A percentile compares a stretch with the other conserved stretches of the same genome.
Evolutionary conservation across 192 early-diverging fungal species (phyloP).

Genomic region (Dimargaris verticillata): DNA sequence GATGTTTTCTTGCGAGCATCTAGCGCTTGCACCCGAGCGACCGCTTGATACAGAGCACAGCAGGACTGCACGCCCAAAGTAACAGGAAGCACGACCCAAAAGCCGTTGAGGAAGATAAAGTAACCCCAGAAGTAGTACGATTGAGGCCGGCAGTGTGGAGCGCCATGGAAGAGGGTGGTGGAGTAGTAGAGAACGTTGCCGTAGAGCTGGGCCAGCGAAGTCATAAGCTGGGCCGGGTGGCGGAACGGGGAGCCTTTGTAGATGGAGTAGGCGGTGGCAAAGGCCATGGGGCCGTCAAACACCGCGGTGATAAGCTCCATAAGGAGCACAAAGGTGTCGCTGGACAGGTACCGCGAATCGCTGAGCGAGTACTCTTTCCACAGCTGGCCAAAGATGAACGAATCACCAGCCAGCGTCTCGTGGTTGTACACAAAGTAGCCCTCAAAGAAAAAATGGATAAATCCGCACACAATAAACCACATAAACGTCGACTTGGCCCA

Average conservation of each 20-base stretch:
- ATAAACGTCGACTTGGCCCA: conserved; percentile 38
- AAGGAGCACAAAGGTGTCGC: conserved; percentile 63
- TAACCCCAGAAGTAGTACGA: conserved; percentile 82
- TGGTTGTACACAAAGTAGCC: conserved; percentile 69
- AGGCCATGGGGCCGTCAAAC: conserved; percentile 41
- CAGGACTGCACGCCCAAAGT: conserved; percentile 29
- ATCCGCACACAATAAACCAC: conserved; percentile 72
- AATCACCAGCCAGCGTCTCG: conserved; percentile 44
- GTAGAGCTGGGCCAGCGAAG: conserved; percentile 59
- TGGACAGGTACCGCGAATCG: conserved; percentile 77
- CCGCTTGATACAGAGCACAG: conserved; percentile 32
- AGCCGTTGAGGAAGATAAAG: conserved; percentile 66
- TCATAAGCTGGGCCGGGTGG: conserved; percentile 36
- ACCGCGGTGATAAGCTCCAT: conserved; percentile 83
- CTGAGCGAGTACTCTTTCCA: conserved; percentile 86
- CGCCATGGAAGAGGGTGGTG: conserved; percentile 51
- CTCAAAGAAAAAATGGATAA: conserved; percentile 72
- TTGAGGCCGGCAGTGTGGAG: conserved; percentile 46
- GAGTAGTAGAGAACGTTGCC: conserved; percentile 69
- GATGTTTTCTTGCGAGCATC: conserved; percentile 25
- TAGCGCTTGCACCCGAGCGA: conserved; percentile 29
- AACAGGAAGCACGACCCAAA: conserved; percentile 68
- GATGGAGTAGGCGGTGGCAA: conserved; percentile 37
- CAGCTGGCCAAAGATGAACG: conserved; percentile 45
- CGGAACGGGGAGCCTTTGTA: conserved; percentile 33